phyloP scores from a whole-genome alignment of 2,329 filamentous ascomycete genomes.

The Cadophora malorum region DNA sequence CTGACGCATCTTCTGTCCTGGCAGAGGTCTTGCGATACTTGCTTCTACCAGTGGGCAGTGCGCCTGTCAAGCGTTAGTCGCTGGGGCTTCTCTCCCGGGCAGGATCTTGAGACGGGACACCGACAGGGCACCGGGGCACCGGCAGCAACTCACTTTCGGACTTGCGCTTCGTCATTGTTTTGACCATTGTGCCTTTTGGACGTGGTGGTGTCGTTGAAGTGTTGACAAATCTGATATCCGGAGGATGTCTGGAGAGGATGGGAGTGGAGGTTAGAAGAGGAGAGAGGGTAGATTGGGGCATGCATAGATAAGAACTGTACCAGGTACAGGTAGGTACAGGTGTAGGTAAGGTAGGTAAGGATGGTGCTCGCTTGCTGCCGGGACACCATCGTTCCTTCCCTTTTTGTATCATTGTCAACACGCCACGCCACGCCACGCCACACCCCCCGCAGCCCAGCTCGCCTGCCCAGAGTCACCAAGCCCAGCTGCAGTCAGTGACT shows the following conservation, averaged over 20 bases:
- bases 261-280: neutral
- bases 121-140: too few species aligned
- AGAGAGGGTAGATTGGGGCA: neutral
- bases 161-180: slow-evolving; percentile 31
- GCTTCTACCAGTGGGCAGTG: slow-evolving; percentile 29
- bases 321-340: too few species aligned
- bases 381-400: neutral
- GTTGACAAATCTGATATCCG: neutral
- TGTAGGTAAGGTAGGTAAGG: neutral
- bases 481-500: too few species aligned
- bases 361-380: neutral
- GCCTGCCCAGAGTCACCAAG: too few species aligned
- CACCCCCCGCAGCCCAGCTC: too few species aligned
- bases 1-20: slow-evolving; percentile 18
- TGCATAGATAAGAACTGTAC: too few species aligned
- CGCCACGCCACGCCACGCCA: too few species aligned
- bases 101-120: too few species aligned
- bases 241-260: too few species aligned
- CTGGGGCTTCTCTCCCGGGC: neutral
- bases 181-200: slow-evolving; percentile 21
- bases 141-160: slow-evolving; percentile 33
- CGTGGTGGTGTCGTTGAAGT: neutral
- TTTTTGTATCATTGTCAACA: neutral
- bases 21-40: slow-evolving; percentile 32
- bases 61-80: slow-evolving; percentile 31